phyloP scores from a whole-genome alignment of 208 protist genomes.

The Wallacemonas sp. region DNA sequence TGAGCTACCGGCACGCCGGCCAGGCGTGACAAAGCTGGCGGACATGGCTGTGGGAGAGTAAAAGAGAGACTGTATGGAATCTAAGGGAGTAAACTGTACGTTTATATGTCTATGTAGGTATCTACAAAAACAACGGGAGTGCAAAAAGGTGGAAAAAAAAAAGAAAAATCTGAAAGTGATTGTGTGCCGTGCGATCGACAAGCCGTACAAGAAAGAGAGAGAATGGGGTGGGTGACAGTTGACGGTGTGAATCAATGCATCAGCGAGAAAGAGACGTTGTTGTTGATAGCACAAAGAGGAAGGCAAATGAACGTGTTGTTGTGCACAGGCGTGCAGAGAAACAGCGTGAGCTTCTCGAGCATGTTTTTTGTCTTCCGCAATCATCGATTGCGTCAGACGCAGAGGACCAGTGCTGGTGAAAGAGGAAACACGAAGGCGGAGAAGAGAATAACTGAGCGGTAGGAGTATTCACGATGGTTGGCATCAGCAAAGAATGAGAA shows the following conservation, averaged over 20 bases:
- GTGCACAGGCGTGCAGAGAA: too few relatives aligned
- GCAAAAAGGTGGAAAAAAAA: too few relatives aligned
- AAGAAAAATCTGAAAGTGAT: background rate
- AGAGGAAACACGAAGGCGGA: slow-evolving; percentile 14
- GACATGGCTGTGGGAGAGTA: slow-evolving; percentile 22
- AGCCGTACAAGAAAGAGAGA: background rate
- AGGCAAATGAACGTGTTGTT: too few relatives aligned
- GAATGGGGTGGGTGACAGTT: background rate
- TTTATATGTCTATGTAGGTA: slow-evolving; percentile 7
- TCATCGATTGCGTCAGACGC: too few relatives aligned
- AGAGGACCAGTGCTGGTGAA: too few relatives aligned
- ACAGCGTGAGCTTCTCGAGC: too few relatives aligned
- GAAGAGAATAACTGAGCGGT: too few relatives aligned
- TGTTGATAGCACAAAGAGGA: slow-evolving; percentile 2
- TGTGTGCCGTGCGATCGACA: too few relatives aligned
- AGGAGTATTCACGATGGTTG: too few relatives aligned
- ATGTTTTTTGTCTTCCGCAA: too few relatives aligned
- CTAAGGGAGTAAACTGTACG: background rate
- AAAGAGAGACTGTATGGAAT: background rate
- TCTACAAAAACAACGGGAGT: too few relatives aligned
- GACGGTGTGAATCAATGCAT: background rate
- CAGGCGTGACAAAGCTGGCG: slow-evolving; percentile 29
- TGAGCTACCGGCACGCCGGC: slow-evolving; percentile 12
- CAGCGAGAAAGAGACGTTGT: slow-evolving; percentile 17
- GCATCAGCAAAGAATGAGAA: background rate